phyloP scores from a whole-genome alignment of 441 rosid species.

The Populus hybrid region DNA sequence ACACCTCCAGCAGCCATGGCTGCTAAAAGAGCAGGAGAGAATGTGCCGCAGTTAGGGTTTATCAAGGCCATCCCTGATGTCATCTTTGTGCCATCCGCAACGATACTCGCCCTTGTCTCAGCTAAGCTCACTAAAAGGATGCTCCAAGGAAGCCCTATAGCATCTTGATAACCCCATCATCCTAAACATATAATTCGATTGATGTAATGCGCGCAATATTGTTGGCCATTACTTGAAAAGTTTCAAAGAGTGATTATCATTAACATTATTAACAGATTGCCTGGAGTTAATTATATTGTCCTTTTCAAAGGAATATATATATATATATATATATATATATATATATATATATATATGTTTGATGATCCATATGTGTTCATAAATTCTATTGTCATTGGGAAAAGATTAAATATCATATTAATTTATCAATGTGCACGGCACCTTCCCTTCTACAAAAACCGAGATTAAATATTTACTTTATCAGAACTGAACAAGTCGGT shows the following conservation, averaged over 20 bases:
- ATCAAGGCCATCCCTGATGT: slow-evolving; percentile 75
- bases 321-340: no score
- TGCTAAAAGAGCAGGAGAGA: slow-evolving; percentile 79
- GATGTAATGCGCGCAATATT: no score
- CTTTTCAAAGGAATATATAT: no score
- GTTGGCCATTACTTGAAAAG: no score
- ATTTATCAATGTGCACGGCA: neutral
- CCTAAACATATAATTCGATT: no score
- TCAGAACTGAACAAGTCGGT: neutral
- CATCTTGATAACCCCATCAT: neutral
- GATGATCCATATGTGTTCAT: no score
- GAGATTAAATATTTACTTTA: neutral
- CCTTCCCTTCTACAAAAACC: neutral
- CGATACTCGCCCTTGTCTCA: slow-evolving; percentile 56
- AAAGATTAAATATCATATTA: neutral
- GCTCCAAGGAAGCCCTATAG: slow-evolving; percentile 27
- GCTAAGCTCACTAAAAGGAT: slow-evolving; percentile 69
- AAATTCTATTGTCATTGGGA: no score
- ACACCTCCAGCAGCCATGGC: slow-evolving; percentile 91
- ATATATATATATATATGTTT: no score
- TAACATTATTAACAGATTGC: no score
- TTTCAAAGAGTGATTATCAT: no score
- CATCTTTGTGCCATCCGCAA: slow-evolving; percentile 64
- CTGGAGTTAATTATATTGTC: no score
- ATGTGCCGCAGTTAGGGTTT: slow-evolving; percentile 59